A percentile compares a stretch with the other conserved stretches of the same genome.
These are phyloP conservation scores for Exobasidium rhododendri DNA, from an alignment of 1,284 basidiomycete genomes.

Conservation along the genomic window DNA sequence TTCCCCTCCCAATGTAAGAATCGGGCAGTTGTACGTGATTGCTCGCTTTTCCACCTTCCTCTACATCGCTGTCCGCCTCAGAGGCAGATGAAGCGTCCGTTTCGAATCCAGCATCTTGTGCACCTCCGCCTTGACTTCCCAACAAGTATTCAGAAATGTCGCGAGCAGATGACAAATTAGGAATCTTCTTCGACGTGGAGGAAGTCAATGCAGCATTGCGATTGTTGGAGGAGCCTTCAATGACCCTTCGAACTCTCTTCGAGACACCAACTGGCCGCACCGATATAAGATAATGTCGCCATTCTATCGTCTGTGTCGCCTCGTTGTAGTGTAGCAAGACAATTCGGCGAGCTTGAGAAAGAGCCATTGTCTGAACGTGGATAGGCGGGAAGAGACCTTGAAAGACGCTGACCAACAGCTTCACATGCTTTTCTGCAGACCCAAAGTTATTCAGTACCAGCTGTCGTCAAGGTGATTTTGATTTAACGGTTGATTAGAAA, in stretches of 20 bases:
- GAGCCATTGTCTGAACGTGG: slow-evolving; percentile 69
- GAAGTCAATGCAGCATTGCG: slow-evolving; percentile 52
- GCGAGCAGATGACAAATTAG: slow-evolving; percentile 81
- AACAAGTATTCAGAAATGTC: slow-evolving; percentile 95
- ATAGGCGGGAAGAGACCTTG: slow-evolving; percentile 84
- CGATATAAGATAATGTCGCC: slow-evolving; percentile 91
- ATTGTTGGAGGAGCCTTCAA: slow-evolving; percentile 65
- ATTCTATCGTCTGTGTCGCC: slow-evolving; percentile 79
- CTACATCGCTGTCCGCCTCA: slow-evolving; percentile 71
- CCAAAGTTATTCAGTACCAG: slow-evolving; percentile 67
- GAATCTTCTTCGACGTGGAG: slow-evolving; percentile 52
- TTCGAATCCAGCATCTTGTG: slow-evolving; percentile 59
- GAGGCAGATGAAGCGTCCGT: slow-evolving; percentile 56
- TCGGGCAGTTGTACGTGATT: slow-evolving; percentile 72
- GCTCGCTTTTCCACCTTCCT: slow-evolving; percentile 68
- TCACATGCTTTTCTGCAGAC: slow-evolving; percentile 68
- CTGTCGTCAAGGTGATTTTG: slow-evolving; percentile 45
- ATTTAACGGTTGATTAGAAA: background rate
- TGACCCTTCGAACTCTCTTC: slow-evolving; percentile 79
- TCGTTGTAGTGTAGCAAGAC: slow-evolving; percentile 90
- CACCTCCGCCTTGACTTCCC: slow-evolving; percentile 65
- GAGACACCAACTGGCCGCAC: slow-evolving; percentile 93
- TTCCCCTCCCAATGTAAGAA: slow-evolving; percentile 91
- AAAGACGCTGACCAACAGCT: slow-evolving; percentile 69
- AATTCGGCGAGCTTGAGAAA: slow-evolving; percentile 81